phyloP scores from a whole-genome alignment of 2,329 filamentous ascomycete genomes.

The Aspergillus intermedius region DNA sequence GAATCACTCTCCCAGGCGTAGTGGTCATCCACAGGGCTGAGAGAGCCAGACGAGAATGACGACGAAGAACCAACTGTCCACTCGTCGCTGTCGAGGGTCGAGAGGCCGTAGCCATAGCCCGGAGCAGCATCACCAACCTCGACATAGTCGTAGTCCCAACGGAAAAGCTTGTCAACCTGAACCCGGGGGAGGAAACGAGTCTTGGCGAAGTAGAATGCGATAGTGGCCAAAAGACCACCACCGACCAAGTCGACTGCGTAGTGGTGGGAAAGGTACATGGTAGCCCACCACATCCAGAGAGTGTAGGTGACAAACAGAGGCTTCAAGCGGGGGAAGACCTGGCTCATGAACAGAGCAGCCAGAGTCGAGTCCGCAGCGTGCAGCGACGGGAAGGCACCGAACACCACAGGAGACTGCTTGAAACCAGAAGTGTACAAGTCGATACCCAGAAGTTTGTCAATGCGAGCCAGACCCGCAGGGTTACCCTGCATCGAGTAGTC shows the following conservation, averaged over 20 bases:
- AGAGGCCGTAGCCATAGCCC: constrained; percentile 52
- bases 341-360: constrained; percentile 86
- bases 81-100: constrained; percentile 67
- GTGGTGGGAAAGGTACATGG: constrained; percentile 96
- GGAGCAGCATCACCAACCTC: constrained; percentile 64
- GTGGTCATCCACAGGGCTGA: constrained; percentile 57
- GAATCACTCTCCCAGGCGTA: constrained; percentile 41
- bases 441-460: constrained; percentile 83
- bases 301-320: constrained; percentile 76
- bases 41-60: constrained; percentile 59
- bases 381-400: constrained; percentile 89
- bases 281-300: constrained; percentile 96
- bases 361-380: constrained; percentile 85
- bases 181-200: constrained; percentile 73
- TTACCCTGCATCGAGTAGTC: constrained; percentile 88
- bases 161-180: constrained; percentile 75
- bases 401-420: constrained; percentile 81
- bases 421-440: constrained; percentile 92
- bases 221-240: constrained; percentile 69
- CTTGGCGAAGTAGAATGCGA: constrained; percentile 76
- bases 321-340: constrained; percentile 78
- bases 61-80: constrained; percentile 86
- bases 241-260: constrained; percentile 90
- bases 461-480: constrained; percentile 78
- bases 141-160: constrained; percentile 94